These are phyloP conservation scores for Tolypocladium nubicola DNA, from an alignment of 2,329 filamentous ascomycete species.

Conservation along the genomic window DNA sequence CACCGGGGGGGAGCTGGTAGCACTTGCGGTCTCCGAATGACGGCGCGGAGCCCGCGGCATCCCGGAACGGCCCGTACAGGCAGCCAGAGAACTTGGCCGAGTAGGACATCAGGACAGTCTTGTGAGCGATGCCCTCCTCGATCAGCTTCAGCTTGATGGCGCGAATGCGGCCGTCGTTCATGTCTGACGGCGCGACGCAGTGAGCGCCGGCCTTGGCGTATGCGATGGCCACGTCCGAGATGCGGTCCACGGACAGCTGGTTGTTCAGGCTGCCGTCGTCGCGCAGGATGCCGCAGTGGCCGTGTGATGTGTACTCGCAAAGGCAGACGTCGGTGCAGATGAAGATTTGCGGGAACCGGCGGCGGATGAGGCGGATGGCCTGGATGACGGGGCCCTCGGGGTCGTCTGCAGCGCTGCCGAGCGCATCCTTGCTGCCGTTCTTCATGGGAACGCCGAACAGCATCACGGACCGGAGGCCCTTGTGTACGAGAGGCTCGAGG, in stretches of 20 bases:
- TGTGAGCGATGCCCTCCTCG: slow-evolving; percentile 85
- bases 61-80: slow-evolving; percentile 92
- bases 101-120: slow-evolving; percentile 92
- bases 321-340: slow-evolving; percentile 90
- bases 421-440: slow-evolving; percentile 73
- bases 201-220: slow-evolving; percentile 95
- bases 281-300: slow-evolving; percentile 90
- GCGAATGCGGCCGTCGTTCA: slow-evolving; percentile 96
- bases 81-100: slow-evolving; percentile 96
- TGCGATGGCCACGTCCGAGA: slow-evolving; percentile 93
- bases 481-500: slow-evolving; percentile 75
- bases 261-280: slow-evolving; percentile 94
- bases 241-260: slow-evolving; percentile 81
- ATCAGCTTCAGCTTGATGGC: slow-evolving; percentile 98
- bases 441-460: slow-evolving; percentile 88
- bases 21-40: slow-evolving; percentile 92
- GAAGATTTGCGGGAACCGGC: slow-evolving; percentile 81
- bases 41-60: slow-evolving; percentile 83
- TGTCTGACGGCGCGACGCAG: slow-evolving; percentile 93
- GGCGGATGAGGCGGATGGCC: slow-evolving; percentile 72
- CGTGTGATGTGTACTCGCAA: slow-evolving; percentile 97
- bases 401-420: slow-evolving; percentile 88
- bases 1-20: slow-evolving; percentile 92
- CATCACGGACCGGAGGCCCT: slow-evolving; percentile 87
- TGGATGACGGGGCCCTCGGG: slow-evolving; percentile 86